phyloP scores from a whole-genome alignment of 352 stramenopile genomes.

The Pythium biforme region DNA sequence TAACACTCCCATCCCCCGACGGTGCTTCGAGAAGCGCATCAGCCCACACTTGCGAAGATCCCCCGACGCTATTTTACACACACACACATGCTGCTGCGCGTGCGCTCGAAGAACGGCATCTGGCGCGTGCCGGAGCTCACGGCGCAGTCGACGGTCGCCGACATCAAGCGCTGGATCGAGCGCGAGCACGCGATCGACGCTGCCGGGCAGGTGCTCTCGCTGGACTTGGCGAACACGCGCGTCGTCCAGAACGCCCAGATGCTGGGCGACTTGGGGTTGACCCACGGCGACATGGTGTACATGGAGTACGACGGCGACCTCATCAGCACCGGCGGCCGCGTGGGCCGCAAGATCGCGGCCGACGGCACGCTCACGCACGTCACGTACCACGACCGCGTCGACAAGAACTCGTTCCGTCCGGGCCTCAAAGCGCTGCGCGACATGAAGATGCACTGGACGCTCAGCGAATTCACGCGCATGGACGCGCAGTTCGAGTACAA shows the following conservation, averaged over 20 bases:
- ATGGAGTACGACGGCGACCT: conserved; percentile 75
- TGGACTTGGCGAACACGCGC: conserved; percentile 49
- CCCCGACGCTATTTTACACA: no score
- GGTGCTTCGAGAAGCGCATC: neutral
- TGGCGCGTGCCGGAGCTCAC: conserved; percentile 78
- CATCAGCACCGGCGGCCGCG: conserved; percentile 41
- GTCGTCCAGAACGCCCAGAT: conserved; percentile 48
- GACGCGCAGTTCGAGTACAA: conserved; percentile 98
- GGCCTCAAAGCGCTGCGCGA: conserved; percentile 94
- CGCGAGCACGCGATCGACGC: conserved; percentile 63
- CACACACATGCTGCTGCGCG: conserved; percentile 63
- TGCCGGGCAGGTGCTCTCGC: conserved; percentile 45
- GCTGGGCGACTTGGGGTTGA: conserved; percentile 52
- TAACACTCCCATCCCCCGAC: neutral
- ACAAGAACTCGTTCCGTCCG: conserved; percentile 91
- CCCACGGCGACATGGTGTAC: conserved; percentile 81
- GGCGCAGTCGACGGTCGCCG: conserved; percentile 55
- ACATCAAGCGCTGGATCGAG: conserved; percentile 80
- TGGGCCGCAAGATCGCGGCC: conserved; percentile 75
- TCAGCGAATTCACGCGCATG: conserved; percentile 97
- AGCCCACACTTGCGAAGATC: neutral
- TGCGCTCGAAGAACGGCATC: conserved; percentile 87
- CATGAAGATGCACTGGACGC: conserved; percentile 99
- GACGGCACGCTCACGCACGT: conserved; percentile 81
- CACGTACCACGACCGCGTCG: conserved; percentile 67